These are phyloP conservation scores for Trichothecium sympodiale DNA, from an alignment of 2,329 filamentous ascomycete species.

Conservation along the genomic window DNA sequence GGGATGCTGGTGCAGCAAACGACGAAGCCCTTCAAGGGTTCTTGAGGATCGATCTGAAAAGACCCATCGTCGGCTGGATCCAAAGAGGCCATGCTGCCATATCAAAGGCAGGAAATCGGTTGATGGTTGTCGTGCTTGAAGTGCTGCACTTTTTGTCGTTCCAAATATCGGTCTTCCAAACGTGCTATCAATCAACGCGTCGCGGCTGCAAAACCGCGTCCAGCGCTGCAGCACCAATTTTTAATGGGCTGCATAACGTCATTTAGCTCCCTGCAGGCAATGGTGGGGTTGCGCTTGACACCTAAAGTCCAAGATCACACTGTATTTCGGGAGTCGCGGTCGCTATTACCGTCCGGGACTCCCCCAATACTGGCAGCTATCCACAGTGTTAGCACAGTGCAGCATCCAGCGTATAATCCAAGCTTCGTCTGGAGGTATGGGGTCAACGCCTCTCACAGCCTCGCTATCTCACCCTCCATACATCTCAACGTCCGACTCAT, in stretches of 20 bases:
- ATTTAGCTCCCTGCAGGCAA: too few relatives aligned
- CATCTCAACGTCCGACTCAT: neutral
- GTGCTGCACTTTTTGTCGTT: neutral
- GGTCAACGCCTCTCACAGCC: too few relatives aligned
- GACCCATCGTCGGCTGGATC: slow-evolving; percentile 1
- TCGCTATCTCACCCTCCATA: neutral
- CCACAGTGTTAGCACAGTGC: neutral
- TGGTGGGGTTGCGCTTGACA: too few relatives aligned
- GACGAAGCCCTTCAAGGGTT: slow-evolving; percentile 59
- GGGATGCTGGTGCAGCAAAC: slow-evolving; percentile 83
- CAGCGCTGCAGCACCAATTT: too few relatives aligned
- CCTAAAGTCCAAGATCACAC: too few relatives aligned
- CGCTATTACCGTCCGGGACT: too few relatives aligned
- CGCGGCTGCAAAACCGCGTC: too few relatives aligned
- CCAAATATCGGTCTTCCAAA: neutral
- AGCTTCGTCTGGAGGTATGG: too few relatives aligned
- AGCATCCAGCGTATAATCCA: neutral
- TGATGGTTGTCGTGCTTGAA: too few relatives aligned
- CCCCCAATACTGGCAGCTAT: too few relatives aligned
- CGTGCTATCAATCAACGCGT: neutral
- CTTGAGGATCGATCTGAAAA: slow-evolving; percentile 39
- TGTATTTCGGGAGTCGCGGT: too few relatives aligned
- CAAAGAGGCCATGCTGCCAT: slow-evolving; percentile 5
- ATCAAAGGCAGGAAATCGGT: neutral
- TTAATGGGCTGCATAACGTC: too few relatives aligned